Conservation (phyloP, 345 rosid genomes). For the Brassica juncea region DNA sequence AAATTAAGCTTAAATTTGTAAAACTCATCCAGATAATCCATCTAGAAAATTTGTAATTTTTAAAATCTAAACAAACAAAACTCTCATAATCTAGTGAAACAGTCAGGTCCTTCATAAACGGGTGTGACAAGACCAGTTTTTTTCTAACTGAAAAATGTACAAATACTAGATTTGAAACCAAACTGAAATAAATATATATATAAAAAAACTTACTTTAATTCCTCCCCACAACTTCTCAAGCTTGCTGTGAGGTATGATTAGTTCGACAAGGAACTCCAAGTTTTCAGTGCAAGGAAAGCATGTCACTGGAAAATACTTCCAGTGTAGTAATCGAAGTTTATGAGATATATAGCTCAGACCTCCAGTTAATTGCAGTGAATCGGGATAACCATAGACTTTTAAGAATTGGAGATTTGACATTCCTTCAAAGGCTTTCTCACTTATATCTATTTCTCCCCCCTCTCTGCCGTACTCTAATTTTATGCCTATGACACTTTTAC, state of each 20-base stretch:
- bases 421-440: no score
- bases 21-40: no score
- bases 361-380: background rate
- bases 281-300: conserved; percentile 5
- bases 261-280: conserved; percentile 12
- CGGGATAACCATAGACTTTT: no score
- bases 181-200: background rate
- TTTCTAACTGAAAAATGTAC: background rate
- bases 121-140: background rate
- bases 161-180: background rate
- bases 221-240: conserved; percentile 33
- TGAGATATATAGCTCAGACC: background rate
- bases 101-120: no score
- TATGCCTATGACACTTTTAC: background rate
- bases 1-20: no score
- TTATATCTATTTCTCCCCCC: no score
- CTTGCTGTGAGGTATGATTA: background rate
- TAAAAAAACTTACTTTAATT: conserved; percentile 6
- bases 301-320: conserved; percentile 20
- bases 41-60: no score
- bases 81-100: no score
- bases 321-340: conserved; percentile 15
- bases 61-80: no score
- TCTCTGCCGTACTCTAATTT: background rate
- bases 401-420: no score